Conservation (phyloP, 2,329 filamentous ascomycete species). For the Trichoderma sp. region DNA sequence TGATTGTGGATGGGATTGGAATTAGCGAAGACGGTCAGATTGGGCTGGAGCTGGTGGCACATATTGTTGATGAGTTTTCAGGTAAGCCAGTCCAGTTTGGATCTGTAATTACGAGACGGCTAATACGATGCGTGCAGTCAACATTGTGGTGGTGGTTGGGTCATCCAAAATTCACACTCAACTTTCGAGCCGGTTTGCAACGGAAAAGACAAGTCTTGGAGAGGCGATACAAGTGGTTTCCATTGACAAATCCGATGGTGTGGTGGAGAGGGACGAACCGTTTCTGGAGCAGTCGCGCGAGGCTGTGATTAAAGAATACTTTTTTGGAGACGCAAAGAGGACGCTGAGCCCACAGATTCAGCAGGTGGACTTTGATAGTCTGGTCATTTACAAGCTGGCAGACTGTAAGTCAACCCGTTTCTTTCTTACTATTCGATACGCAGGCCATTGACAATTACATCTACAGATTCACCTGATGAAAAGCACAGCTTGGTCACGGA, state of each 20-base stretch:
- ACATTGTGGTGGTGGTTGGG: slow-evolving; percentile 77
- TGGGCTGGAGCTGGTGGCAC: slow-evolving; percentile 73
- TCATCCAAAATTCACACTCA: slow-evolving; percentile 74
- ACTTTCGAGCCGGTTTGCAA: slow-evolving; percentile 66
- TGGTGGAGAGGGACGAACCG: slow-evolving; percentile 68
- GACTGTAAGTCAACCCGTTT: slow-evolving; percentile 47
- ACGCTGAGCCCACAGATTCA: slow-evolving; percentile 86
- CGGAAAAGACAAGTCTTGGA: slow-evolving; percentile 52
- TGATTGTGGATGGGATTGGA: slow-evolving; percentile 82
- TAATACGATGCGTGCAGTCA: slow-evolving; percentile 49
- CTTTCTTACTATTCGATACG: not conserved
- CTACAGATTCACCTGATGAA: slow-evolving; percentile 26
- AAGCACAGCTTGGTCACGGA: slow-evolving; percentile 57
- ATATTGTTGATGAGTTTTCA: slow-evolving; percentile 63
- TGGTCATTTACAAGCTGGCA: slow-evolving; percentile 70
- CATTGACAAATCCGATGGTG: slow-evolving; percentile 82
- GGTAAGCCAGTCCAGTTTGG: slow-evolving; percentile 32
- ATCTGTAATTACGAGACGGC: not conserved
- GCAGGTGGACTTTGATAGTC: slow-evolving; percentile 70
- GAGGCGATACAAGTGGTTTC: slow-evolving; percentile 73
- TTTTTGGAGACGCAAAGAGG: slow-evolving; percentile 78
- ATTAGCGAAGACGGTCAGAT: slow-evolving; percentile 62
- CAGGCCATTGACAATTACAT: not conserved
- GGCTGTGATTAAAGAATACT: slow-evolving; percentile 83
- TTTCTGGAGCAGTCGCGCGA: slow-evolving; percentile 75